Percentiles rank a stretch among this genome's conserved stretches.
Evolutionary conservation across 129 eudicot genomes (phyloP).

Genomic region (Tagetes patula): DNA sequence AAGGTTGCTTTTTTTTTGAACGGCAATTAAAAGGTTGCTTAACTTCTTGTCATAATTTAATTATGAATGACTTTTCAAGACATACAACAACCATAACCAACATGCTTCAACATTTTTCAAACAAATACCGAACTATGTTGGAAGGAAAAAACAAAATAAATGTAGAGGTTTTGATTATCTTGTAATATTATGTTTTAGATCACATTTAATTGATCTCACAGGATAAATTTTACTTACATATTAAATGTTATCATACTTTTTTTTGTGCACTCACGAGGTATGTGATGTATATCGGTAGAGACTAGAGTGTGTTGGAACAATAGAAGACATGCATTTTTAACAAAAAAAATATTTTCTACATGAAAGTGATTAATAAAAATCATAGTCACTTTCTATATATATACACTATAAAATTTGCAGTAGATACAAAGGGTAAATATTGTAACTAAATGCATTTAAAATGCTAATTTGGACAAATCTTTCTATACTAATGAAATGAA

Average conservation of each 20-base stretch:
- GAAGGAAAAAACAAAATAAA: neutral
- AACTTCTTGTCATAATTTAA: neutral
- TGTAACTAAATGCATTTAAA: neutral
- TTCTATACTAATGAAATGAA: too few relatives aligned
- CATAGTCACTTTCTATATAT: neutral
- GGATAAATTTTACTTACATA: neutral
- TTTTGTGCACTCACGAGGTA: neutral
- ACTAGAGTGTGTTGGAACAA: neutral
- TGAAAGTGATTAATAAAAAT: neutral
- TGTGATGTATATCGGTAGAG: neutral
- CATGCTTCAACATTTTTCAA: constrained; percentile 4
- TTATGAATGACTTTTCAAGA: neutral
- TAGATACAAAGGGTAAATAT: neutral
- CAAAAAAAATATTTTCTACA: neutral
- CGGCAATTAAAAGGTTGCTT: neutral
- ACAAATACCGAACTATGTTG: neutral
- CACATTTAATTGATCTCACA: neutral
- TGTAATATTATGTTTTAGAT: neutral
- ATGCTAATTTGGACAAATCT: neutral
- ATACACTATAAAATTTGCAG: neutral
- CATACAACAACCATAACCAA: neutral
- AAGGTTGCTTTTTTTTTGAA: too few relatives aligned
- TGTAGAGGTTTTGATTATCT: neutral
- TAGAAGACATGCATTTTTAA: neutral
- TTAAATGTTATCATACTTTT: too few relatives aligned